Evolutionary conservation across 2,329 filamentous ascomycete species (phyloP).

Genomic region (Rosellinia necatrix): DNA sequence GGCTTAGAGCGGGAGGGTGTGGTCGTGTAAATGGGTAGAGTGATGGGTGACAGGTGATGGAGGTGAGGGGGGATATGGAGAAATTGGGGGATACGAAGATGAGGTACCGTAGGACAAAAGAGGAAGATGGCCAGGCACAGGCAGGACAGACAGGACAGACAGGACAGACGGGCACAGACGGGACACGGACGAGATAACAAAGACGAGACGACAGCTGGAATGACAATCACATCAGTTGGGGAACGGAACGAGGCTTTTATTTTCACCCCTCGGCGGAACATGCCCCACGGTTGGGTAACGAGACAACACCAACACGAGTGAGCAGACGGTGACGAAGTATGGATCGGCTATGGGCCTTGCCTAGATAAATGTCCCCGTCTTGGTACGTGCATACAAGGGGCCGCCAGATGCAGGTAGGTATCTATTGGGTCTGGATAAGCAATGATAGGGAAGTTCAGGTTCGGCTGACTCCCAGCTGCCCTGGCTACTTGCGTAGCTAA

Average conservation of each 20-base stretch:
- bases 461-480: conserved; percentile 23
- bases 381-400: conserved; percentile 11
- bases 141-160: conserved; percentile 6
- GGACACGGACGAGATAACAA: conserved; percentile 24
- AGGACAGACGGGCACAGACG: conserved; percentile 2
- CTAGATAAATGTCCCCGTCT: conserved; percentile 13
- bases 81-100: background rate
- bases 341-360: background rate
- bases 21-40: no score
- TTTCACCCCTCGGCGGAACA: conserved; percentile 1
- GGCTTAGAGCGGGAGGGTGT: background rate
- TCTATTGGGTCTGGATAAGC: background rate
- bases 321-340: conserved; percentile 3
- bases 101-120: background rate
- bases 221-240: background rate
- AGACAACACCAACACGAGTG: background rate
- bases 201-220: conserved; percentile 14
- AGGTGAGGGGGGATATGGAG: background rate
- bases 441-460: background rate
- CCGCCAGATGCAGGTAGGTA: background rate
- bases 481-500: no score
- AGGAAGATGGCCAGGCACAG: conserved; percentile 4
- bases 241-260: conserved; percentile 1
- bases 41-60: background rate
- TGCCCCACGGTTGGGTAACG: conserved; percentile 4